Evolutionary conservation across 192 early-diverging fungal species (phyloP), one percentile per base, ranked within the genome.

Genomic region (Gonapodya sp.): DNA sequence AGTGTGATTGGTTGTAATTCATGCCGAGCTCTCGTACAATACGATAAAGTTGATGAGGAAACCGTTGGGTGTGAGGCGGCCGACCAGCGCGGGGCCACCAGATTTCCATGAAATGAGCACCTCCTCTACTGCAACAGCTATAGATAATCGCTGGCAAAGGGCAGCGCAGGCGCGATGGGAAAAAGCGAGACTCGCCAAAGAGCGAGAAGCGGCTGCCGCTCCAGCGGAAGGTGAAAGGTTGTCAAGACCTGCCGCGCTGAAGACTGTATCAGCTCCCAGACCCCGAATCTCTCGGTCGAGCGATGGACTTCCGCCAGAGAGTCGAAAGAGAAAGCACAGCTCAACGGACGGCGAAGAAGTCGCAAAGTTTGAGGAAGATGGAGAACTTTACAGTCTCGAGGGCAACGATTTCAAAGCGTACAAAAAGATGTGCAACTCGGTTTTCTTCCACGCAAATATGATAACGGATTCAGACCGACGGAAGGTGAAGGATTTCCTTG

Each of bases 351-450:
- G 75, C 8, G 75, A 34, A 33, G 30, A 32, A 33, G 75, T 2
- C 31, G 75, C 75, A 16, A 34, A 32, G 75, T 77, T 77, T 33
- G 75, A 77, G 18, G 75, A 77, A 8, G 75, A 77, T 18, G 34
- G 18, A 8, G 46, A 64, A 24, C 46, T 8, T 8, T 32, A 32
- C 8, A 33, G 75, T 34, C 75, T 77, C 8, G 75, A 77, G 2
- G 75, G 75, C 75, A 34, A 77, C 30, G 75, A 77, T 8, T 34
- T 77, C 30, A 34, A 77, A 33, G 34, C 75, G 30, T 77, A 32
- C 75, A 77, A 77, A 33, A 77, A 31, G 75, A 77, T 77, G 75
- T 77, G 75, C 75, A 33, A 31, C 8, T 77, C 75, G 8, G 75
- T 77, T 18, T 34, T 77, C 30, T 18, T 34, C 8, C 18, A 31